phyloP scores from a whole-genome alignment of 148 eudicot genomes.

The Pouteria glomerata region DNA sequence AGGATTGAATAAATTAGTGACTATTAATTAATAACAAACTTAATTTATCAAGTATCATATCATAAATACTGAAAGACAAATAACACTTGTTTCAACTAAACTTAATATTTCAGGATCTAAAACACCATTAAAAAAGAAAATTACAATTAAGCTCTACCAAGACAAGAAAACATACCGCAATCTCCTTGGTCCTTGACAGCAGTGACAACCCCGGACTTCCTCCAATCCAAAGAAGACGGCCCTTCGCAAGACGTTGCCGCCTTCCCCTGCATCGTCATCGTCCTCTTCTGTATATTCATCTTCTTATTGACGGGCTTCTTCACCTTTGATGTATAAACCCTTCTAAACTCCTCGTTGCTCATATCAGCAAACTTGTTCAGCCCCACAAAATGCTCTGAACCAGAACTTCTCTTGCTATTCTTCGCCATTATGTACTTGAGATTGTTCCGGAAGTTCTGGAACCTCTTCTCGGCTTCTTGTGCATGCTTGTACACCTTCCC shows the following conservation, averaged over 20 bases:
- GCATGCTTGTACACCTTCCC: conserved; percentile 27
- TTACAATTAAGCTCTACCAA: neutral
- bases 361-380: conserved; percentile 68
- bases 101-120: no score
- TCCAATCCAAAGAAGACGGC: conserved; percentile 59
- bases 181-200: conserved; percentile 51
- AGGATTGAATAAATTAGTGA: no score
- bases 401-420: conserved; percentile 21
- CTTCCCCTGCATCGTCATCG: neutral
- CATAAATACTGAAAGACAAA: no score
- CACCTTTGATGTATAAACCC: conserved; percentile 24
- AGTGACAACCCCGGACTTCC: conserved; percentile 45
- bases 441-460: conserved; percentile 43
- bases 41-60: no score
- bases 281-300: conserved; percentile 2
- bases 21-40: no score
- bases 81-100: no score
- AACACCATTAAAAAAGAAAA: no score
- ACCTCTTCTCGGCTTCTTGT: conserved; percentile 34
- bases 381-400: conserved; percentile 36
- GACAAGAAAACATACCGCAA: conserved; percentile 35
- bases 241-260: conserved; percentile 29
- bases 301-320: conserved; percentile 20
- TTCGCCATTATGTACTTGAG: conserved; percentile 34
- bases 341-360: conserved; percentile 59